These are phyloP conservation scores for Colletotrichum noveboracense DNA, from an alignment of 2,329 filamentous ascomycete genomes.

Conservation along the genomic window DNA sequence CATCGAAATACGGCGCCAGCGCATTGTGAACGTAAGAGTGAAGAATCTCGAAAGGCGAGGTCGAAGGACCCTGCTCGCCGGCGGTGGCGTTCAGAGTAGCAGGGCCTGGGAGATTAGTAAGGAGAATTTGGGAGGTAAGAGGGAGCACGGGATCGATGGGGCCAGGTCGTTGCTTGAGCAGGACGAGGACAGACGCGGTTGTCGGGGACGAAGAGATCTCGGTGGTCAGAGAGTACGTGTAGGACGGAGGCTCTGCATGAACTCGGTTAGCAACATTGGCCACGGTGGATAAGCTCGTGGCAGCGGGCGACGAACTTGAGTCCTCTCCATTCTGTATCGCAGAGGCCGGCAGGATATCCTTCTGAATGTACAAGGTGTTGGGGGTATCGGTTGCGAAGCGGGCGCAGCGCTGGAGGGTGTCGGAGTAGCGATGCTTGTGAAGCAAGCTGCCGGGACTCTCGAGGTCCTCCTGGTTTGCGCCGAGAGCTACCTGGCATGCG, in stretches of 20 bases:
- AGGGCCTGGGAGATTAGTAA: conserved; percentile 88
- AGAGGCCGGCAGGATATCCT: conserved; percentile 69
- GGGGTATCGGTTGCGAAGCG: conserved; percentile 91
- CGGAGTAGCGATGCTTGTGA: conserved; percentile 71
- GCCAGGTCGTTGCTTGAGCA: conserved; percentile 82
- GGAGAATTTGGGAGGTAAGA: conserved; percentile 86
- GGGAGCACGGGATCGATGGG: conserved; percentile 85
- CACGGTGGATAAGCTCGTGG: not conserved
- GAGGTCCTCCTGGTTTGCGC: conserved; percentile 78
- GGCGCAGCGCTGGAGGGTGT: conserved; percentile 86
- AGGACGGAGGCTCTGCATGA: conserved; percentile 51
- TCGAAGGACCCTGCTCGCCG: conserved; percentile 72
- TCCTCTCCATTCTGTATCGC: conserved; percentile 53
- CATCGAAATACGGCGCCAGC: conserved; percentile 95
- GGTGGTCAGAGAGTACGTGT: conserved; percentile 80
- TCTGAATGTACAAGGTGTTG: conserved; percentile 88
- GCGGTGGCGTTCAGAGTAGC: conserved; percentile 71
- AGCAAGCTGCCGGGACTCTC: conserved; percentile 83
- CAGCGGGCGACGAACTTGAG: conserved; percentile 13
- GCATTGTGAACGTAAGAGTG: conserved; percentile 92
- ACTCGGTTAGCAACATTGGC: conserved; percentile 29
- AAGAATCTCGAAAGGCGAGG: conserved; percentile 89
- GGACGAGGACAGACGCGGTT: conserved; percentile 85
- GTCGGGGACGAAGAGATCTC: conserved; percentile 81
- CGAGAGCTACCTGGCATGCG: conserved; percentile 75